These are phyloP conservation scores for Astragalus glycyphyllos DNA, from an alignment of 306 rosid species.

Conservation along the genomic window DNA sequence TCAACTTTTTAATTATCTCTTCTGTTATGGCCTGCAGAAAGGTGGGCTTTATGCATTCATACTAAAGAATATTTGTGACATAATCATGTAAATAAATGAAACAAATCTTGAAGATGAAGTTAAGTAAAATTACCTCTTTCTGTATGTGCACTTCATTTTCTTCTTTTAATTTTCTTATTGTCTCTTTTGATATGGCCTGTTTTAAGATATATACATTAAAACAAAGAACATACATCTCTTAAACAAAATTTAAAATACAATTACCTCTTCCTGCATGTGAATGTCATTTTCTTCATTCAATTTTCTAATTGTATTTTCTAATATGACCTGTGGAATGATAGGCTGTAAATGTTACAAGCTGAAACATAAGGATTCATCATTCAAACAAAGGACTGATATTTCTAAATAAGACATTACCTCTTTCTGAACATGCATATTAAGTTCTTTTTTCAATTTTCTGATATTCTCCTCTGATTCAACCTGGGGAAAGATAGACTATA, in stretches of 20 bases:
- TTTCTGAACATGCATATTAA: constrained; percentile 46
- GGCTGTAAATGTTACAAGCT: constrained; percentile 16
- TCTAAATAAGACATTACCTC: constrained; percentile 48
- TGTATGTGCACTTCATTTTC: constrained; percentile 52
- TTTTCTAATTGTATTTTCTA: constrained; percentile 49
- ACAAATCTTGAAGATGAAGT: constrained; percentile 20
- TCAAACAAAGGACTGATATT: constrained; percentile 12
- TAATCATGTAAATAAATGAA: constrained; percentile 5
- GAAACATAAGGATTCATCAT: not conserved
- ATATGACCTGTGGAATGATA: constrained; percentile 44
- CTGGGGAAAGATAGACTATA: constrained; percentile 36
- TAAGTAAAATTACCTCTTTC: constrained; percentile 53
- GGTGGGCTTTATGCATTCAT: constrained; percentile 23
- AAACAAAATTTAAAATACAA: constrained; percentile 33
- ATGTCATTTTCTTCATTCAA: constrained; percentile 51
- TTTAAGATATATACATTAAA: constrained; percentile 21
- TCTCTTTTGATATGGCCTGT: constrained; percentile 52
- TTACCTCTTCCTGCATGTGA: constrained; percentile 54
- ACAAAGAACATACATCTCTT: constrained; percentile 12
- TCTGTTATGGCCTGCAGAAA: constrained; percentile 41
- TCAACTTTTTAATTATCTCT: constrained; percentile 49
- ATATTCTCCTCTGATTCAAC: constrained; percentile 50
- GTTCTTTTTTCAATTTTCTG: constrained; percentile 49
- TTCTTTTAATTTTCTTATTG: constrained; percentile 48
- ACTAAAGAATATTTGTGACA: constrained; percentile 22